Base-by-base conservation (phyloP, 352 stramenopile genomes). In the Phytopythium sindhum region DNA sequence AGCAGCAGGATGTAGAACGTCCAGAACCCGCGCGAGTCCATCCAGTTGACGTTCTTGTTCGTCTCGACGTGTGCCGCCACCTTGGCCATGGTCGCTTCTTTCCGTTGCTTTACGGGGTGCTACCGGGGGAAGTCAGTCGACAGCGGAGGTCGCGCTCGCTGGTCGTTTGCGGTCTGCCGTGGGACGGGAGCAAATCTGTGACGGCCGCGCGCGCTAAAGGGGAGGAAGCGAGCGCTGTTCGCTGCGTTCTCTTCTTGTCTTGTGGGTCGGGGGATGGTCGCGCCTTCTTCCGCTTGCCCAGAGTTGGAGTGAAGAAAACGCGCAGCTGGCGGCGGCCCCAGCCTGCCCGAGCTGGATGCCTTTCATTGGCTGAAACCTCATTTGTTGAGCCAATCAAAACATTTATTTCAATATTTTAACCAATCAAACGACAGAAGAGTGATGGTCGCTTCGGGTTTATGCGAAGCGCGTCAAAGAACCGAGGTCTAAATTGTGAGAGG, bases 41-140 rank as follows among this genome's bases (percentile, higher is more conserved):
- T 95, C 88, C 88, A 96, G 70, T 95, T 95, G 50, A 95, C 88
- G 67, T 96, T 96, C 75, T 93, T 94, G 81, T 96, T 96, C 47
- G 81, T 87, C 71, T 88, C 84, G 42, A 91, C 78, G 55, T 76
- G 57, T 29, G 70, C 71, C 21, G 65, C 55, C n/a, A 61, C 55
- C 55, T 61, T 61, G 14, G 39, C 74, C 78, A 77, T 81, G 56
- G 37, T 42, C 58, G 52, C 17, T 65, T 37, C 33, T 44, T 66
- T 41, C 42, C 60, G 54, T 17, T 54, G 47, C 51, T 57, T 15
- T 5, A 23, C 14, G 26, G 35, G 21, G 55, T 24, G 44, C 33
- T 61, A 33, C 42, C 67, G 45, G 28, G 26, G n/a, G n/a, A n/a
- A 45, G 39, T 45, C 39, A n/a, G 39, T 5, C 12, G 39, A 23